These are phyloP conservation scores for Claviceps sorghi DNA, from an alignment of 2,329 filamentous ascomycete species.

Conservation along the genomic window DNA sequence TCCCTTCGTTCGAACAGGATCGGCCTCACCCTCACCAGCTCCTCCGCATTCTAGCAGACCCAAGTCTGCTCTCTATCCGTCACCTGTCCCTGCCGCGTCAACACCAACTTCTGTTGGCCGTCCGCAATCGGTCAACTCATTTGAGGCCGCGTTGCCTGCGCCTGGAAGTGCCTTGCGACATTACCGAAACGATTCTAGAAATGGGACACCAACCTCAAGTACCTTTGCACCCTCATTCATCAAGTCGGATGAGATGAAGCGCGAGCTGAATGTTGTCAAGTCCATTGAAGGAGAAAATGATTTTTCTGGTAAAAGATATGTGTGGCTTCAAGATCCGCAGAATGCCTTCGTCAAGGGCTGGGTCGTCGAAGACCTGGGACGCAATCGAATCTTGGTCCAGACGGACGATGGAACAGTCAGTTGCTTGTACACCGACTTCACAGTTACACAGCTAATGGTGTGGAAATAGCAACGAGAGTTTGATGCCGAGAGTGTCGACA, in stretches of 20 bases:
- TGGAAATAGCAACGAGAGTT: constrained; percentile 63
- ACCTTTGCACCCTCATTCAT: constrained; percentile 97
- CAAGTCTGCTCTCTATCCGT: constrained; percentile 61
- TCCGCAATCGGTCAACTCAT: constrained; percentile 50
- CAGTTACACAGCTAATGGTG: constrained; percentile 8
- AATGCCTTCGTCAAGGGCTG: constrained; percentile 84
- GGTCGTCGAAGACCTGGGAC: constrained; percentile 67
- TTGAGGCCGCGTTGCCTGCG: constrained; percentile 27
- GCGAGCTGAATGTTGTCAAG: constrained; percentile 38
- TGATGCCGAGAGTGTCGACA: constrained; percentile 78
- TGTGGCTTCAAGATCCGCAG: constrained; percentile 84
- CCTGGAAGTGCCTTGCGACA: constrained; percentile 23
- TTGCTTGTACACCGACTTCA: constrained; percentile 6
- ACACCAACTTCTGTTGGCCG: constrained; percentile 44
- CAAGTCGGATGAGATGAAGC: constrained; percentile 63
- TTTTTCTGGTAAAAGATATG: constrained; percentile 96
- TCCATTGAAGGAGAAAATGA: constrained; percentile 96
- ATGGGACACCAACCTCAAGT: constrained; percentile 48
- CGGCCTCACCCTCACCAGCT: constrained; percentile 42
- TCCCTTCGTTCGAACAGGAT: constrained; percentile 53
- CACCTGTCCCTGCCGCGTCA: constrained; percentile 27
- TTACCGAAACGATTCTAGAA: constrained; percentile 46
- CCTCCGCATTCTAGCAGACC: constrained; percentile 43
- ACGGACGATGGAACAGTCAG: constrained; percentile 82
- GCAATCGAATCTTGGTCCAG: constrained; percentile 63